Conservation (phyloP, 140 eudicot species). For the Oenanthe javanica region DNA sequence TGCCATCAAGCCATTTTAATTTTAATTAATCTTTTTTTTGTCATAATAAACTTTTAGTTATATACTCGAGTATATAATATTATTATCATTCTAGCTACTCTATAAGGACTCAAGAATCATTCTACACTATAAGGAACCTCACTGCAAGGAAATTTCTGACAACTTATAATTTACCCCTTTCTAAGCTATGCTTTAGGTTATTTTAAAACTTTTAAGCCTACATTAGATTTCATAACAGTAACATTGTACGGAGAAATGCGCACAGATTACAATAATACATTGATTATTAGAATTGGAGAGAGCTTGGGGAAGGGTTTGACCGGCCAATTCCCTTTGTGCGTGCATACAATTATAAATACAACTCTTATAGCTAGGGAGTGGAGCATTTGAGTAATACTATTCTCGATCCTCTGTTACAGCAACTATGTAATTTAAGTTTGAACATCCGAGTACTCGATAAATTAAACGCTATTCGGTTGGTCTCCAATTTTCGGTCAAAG, state of each 20-base stretch:
- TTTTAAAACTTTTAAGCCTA: not conserved
- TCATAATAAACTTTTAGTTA: not conserved
- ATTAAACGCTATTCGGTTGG: no score
- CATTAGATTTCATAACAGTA: slow-evolving; percentile 3
- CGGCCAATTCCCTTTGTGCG: no score
- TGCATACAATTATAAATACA: not conserved
- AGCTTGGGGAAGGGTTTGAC: not conserved
- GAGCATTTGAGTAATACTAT: no score
- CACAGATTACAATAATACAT: not conserved
- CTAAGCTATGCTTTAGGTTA: slow-evolving; percentile 1
- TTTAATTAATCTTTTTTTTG: not conserved
- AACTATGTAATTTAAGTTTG: no score
- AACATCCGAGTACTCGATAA: no score
- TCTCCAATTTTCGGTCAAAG: no score
- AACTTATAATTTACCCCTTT: not conserved
- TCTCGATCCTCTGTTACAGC: no score
- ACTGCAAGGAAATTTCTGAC: not conserved
- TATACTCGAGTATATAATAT: not conserved
- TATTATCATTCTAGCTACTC: not conserved
- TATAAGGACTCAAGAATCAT: not conserved
- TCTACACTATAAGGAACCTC: no score
- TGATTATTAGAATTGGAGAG: not conserved
- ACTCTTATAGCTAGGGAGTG: not conserved
- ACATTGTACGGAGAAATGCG: not conserved
- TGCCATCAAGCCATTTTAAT: not conserved